A percentile compares a stretch with the other conserved stretches of the same genome.
Conservation (phyloP, 805 yeast species). For the Ogataea pilisensis region DNA sequence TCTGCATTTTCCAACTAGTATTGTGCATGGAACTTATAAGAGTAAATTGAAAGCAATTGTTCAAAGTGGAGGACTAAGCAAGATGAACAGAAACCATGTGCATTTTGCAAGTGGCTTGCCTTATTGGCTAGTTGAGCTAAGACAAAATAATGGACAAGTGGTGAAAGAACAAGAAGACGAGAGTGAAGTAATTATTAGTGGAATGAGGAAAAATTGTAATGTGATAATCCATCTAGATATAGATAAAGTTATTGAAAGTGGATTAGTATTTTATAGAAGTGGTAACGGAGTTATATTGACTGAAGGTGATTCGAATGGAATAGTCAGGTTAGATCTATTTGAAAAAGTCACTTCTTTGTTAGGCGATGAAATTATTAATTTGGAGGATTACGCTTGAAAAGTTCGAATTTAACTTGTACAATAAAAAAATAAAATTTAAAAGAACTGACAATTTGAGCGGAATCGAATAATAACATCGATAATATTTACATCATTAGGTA, state of each 20-base stretch:
- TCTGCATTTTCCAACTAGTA: conserved; percentile 41
- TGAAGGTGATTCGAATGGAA: conserved; percentile 55
- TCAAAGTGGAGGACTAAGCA: conserved; percentile 52
- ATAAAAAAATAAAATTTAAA: no score
- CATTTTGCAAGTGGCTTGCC: conserved; percentile 71
- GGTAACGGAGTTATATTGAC: conserved; percentile 73
- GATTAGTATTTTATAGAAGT: conserved; percentile 54
- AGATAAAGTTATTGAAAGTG: conserved; percentile 40
- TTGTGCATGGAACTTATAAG: conserved; percentile 78
- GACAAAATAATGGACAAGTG: background rate
- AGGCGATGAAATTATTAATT: conserved; percentile 10
- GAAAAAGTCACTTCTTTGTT: conserved; percentile 21
- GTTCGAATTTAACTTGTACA: no score
- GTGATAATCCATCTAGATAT: conserved; percentile 63
- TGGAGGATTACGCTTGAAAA: background rate
- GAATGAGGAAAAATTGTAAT: conserved; percentile 58
- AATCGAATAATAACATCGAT: no score
- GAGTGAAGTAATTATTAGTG: conserved; percentile 54
- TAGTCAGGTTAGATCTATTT: conserved; percentile 43
- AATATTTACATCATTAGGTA: no score
- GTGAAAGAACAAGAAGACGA: background rate
- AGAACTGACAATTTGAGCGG: no score
- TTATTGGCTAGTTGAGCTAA: conserved; percentile 10
- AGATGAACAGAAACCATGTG: conserved; percentile 78
- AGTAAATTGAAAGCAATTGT: conserved; percentile 45